Conservation (phyloP, 2,329 filamentous ascomycete genomes). For the Pestalotiopsis sp. region DNA sequence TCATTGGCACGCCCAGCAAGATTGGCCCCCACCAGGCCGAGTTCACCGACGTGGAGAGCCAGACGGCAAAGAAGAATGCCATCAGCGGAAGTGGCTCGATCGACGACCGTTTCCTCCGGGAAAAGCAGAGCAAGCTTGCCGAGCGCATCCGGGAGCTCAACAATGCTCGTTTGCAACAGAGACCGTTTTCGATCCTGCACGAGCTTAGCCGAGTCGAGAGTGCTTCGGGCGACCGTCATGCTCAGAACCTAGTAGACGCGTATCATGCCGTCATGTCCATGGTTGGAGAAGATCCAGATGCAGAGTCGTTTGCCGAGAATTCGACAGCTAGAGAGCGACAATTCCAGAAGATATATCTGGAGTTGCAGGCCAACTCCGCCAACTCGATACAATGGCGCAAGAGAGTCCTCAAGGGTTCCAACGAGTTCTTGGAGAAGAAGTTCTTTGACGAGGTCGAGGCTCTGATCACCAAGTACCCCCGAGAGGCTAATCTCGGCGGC, state of each 20-base stretch:
- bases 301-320: conserved; percentile 59
- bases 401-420: conserved; percentile 77
- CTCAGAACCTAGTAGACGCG: conserved; percentile 75
- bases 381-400: conserved; percentile 70
- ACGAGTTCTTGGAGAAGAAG: conserved; percentile 75
- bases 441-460: conserved; percentile 79
- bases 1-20: conserved; percentile 78
- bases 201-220: conserved; percentile 75
- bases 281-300: conserved; percentile 67
- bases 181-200: conserved; percentile 71
- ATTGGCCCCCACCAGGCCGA: conserved; percentile 64
- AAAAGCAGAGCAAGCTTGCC: conserved; percentile 81
- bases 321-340: conserved; percentile 72
- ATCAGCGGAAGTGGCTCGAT: conserved; percentile 51
- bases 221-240: conserved; percentile 68
- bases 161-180: conserved; percentile 64
- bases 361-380: conserved; percentile 67
- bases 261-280: conserved; percentile 82
- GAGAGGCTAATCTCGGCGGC: conserved; percentile 86
- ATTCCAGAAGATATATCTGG: conserved; percentile 75
- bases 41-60: conserved; percentile 69
- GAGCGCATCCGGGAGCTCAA: conserved; percentile 81
- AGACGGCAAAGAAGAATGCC: conserved; percentile 46
- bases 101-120: conserved; percentile 75
- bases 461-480: conserved; percentile 78